phyloP scores from a whole-genome alignment of 257 asterid genomes.

The Voacanga thouarsii region DNA sequence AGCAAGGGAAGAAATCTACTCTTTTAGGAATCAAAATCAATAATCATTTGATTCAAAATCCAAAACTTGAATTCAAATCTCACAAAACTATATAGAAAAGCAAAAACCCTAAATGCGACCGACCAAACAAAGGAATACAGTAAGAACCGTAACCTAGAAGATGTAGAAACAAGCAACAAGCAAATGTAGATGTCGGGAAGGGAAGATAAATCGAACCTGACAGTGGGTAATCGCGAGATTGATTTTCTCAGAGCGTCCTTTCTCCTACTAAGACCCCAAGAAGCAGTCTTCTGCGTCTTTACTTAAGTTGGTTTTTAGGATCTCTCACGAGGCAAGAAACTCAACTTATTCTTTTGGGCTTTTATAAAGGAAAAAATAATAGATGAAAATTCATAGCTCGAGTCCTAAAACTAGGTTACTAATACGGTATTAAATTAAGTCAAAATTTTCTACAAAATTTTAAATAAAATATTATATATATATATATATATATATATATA shows the following conservation, averaged over 20 bases:
- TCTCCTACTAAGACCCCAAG: not conserved
- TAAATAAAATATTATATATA: no score
- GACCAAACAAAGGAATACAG: not conserved
- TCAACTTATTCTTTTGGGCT: no score
- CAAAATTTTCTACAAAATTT: no score
- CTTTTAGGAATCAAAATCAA: not conserved
- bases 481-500: no score
- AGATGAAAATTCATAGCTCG: no score
- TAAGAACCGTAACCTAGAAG: not conserved
- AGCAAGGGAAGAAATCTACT: not conserved
- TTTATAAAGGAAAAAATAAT: no score
- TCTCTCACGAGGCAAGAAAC: not conserved
- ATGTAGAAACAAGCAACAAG: not conserved
- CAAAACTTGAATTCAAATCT: not conserved
- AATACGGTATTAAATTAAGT: no score
- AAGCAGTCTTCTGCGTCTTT: not conserved
- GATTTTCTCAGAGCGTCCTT: not conserved
- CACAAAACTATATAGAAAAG: not conserved
- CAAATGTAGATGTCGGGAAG: not conserved
- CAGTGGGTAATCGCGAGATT: not conserved
- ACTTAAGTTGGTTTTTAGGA: no score
- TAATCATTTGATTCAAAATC: not conserved
- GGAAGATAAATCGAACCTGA: constrained; percentile 4
- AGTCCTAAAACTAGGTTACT: no score
- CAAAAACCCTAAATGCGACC: not conserved